A percentile compares a stretch with the other conserved stretches of the same genome.
phyloP scores from a whole-genome alignment of 768 basidiomycete species.

The Hortiboletus campestris region DNA sequence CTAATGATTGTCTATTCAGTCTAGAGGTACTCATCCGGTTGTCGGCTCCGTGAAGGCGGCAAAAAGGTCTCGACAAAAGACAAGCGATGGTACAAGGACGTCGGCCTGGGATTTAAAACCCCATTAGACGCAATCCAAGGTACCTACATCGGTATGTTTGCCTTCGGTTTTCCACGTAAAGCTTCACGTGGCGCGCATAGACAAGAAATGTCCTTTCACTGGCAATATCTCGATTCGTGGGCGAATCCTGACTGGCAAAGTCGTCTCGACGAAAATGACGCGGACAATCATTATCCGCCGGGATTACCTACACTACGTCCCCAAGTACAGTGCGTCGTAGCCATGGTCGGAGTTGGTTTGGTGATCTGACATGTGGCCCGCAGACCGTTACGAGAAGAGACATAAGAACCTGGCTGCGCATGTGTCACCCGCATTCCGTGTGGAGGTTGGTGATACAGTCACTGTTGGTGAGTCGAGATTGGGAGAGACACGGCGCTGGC shows the following conservation, averaged over 20 bases:
- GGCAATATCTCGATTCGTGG: conserved; percentile 97
- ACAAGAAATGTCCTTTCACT: conserved; percentile 99
- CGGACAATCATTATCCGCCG: conserved; percentile 96
- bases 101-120: conserved; percentile 96
- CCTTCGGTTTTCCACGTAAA: not conserved
- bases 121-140: conserved; percentile 94
- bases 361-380: conserved; percentile 8
- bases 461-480: conserved; percentile 76
- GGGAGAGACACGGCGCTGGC: not conserved
- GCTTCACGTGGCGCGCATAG: conserved; percentile 38
- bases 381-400: conserved; percentile 97
- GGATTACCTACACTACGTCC: conserved; percentile 94
- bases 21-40: conserved; percentile 9
- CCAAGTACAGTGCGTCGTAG: conserved; percentile 86
- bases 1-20: conserved; percentile 5
- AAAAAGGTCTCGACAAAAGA: conserved; percentile 94
- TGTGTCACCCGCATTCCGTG: conserved; percentile 98
- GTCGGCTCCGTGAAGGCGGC: conserved; percentile 44
- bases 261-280: conserved; percentile 99
- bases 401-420: conserved; percentile 99
- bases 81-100: conserved; percentile 99
- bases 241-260: conserved; percentile 96
- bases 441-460: conserved; percentile 89
- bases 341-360: not conserved
- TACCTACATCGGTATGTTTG: conserved; percentile 85